Evolutionary conservation across 73 alveolate genomes (phyloP).

Genomic region (Stentor coeruleus): DNA sequence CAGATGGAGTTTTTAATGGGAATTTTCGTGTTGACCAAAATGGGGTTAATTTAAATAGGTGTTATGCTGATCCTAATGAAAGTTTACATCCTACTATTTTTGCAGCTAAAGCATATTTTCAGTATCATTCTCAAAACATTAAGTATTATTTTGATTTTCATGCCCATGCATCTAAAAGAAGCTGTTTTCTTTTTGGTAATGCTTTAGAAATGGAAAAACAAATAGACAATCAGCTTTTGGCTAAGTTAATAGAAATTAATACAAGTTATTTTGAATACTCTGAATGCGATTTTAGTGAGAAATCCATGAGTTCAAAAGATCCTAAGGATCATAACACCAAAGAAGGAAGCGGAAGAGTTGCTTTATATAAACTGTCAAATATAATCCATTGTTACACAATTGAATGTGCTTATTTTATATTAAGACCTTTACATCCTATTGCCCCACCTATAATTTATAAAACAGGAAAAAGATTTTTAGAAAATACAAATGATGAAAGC

Average conservation of each 20-base stretch:
- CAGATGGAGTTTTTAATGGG: constrained; percentile 60
- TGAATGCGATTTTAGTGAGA: constrained; percentile 54
- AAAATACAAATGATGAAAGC: neutral
- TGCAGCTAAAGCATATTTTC: constrained; percentile 56
- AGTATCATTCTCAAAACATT: constrained; percentile 43
- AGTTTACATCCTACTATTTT: constrained; percentile 53
- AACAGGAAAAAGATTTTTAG: constrained; percentile 12
- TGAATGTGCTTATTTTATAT: constrained; percentile 52
- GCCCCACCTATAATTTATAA: neutral
- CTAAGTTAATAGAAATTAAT: constrained; percentile 51
- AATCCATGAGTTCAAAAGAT: constrained; percentile 53
- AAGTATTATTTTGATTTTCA: constrained; percentile 54
- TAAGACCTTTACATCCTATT: neutral
- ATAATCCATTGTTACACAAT: constrained; percentile 61
- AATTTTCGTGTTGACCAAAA: constrained; percentile 47
- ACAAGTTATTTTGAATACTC: constrained; percentile 47
- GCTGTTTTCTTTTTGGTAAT: constrained; percentile 65
- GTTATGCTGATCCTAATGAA: constrained; percentile 44
- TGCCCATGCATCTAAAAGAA: constrained; percentile 62
- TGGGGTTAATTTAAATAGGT: constrained; percentile 44
- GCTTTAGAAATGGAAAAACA: constrained; percentile 31
- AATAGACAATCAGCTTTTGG: constrained; percentile 65
- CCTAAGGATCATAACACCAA: constrained; percentile 46
- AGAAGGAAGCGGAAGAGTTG: constrained; percentile 72
- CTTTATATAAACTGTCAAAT: constrained; percentile 51